Percentiles rank a stretch among this genome's conserved stretches.
Conservation (phyloP, 2,329 filamentous ascomycete genomes). For the Lasiodiplodia citricola region DNA sequence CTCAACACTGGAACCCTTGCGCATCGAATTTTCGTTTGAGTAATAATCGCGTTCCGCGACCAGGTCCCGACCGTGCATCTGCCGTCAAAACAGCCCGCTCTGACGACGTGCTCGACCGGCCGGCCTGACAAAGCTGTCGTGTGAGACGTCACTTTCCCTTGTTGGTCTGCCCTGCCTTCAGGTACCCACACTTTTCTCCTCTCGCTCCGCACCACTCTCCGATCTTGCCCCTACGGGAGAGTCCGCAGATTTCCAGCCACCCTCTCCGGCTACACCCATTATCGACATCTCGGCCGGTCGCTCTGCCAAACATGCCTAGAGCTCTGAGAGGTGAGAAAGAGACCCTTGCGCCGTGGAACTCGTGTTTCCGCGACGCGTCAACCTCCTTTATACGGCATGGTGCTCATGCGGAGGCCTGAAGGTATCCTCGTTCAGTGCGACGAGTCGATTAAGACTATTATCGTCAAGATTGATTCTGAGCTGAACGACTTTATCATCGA, state of each 20-base stretch:
- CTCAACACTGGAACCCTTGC: not conserved
- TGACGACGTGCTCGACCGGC: not conserved
- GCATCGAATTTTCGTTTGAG: not conserved
- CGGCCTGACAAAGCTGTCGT: not conserved
- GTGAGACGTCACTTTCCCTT: constrained; percentile 15
- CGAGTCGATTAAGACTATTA: constrained; percentile 86
- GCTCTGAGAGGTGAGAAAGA: constrained; percentile 58
- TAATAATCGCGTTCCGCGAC: not conserved
- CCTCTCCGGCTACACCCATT: not conserved
- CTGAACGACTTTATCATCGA: constrained; percentile 76
- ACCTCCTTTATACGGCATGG: not conserved
- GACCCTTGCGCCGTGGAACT: constrained; percentile 3
- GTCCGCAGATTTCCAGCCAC: not conserved
- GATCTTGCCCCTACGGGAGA: constrained; percentile 15
- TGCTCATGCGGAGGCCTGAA: constrained; percentile 31
- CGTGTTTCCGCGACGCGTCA: constrained; percentile 13
- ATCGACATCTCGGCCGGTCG: not conserved
- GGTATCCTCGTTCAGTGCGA: constrained; percentile 82
- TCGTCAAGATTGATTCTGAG: constrained; percentile 74
- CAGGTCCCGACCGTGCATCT: not conserved
- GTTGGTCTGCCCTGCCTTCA: constrained; percentile 4
- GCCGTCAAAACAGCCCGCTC: not conserved
- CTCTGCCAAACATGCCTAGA: constrained; percentile 56
- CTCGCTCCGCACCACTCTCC: constrained; percentile 1
- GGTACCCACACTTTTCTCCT: constrained; percentile 12